A percentile compares a stretch with the other conserved stretches of the same genome.
These are phyloP conservation scores for Penicillium soppii DNA, from an alignment of 495 filamentous ascomycete genomes.

Conservation along the genomic window DNA sequence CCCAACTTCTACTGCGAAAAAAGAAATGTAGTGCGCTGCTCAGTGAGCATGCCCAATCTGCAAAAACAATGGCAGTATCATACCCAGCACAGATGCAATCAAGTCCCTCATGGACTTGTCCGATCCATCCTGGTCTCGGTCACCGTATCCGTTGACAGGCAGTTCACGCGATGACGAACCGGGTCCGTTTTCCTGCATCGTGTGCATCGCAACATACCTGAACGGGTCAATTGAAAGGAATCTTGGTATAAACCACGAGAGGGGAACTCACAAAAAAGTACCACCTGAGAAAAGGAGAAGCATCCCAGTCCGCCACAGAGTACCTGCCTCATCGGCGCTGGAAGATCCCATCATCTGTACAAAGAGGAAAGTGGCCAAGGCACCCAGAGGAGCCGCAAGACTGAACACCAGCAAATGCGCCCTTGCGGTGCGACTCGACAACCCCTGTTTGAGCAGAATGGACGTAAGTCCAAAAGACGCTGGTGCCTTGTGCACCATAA, in stretches of 20 bases:
- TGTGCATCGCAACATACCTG: constrained; percentile 98
- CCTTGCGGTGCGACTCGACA: constrained; percentile 80
- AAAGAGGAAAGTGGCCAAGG: constrained; percentile 76
- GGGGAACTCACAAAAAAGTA: constrained; percentile 84
- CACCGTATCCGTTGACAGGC: constrained; percentile 65
- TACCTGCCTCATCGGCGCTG: constrained; percentile 44
- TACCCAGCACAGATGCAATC: constrained; percentile 77
- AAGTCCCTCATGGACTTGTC: constrained; percentile 55
- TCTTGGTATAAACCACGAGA: neutral
- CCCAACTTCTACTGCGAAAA: neutral
- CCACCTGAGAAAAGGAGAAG: constrained; percentile 88
- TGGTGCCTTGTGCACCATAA: constrained; percentile 96
- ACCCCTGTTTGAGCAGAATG: constrained; percentile 81
- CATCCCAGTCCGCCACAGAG: constrained; percentile 89
- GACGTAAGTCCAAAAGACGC: constrained; percentile 94
- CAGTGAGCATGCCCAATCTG: constrained; percentile 88
- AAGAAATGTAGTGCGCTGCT: constrained; percentile 15
- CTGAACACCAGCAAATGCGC: constrained; percentile 89
- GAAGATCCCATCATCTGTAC: constrained; percentile 65
- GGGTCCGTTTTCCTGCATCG: constrained; percentile 81
- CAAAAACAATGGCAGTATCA: constrained; percentile 85
- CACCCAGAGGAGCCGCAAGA: constrained; percentile 84
- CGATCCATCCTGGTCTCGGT: constrained; percentile 45
- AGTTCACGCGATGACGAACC: constrained; percentile 47
- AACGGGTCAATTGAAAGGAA: constrained; percentile 13